Conservation (phyloP, 2,329 filamentous ascomycete species). For the Talaromyces marneffei region DNA sequence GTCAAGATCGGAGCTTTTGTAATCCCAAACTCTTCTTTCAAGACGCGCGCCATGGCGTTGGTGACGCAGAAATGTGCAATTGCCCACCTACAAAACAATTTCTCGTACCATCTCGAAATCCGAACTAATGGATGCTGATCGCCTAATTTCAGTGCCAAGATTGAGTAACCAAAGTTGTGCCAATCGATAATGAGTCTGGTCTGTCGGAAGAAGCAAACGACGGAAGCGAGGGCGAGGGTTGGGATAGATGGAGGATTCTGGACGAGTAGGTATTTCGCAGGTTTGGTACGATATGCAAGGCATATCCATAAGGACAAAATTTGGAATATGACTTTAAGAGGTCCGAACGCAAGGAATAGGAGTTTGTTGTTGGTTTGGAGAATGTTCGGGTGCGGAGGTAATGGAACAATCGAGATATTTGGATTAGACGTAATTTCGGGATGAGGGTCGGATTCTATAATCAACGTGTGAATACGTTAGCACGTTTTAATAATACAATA, state of each 20-base stretch:
- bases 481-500: background rate
- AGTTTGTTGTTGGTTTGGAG: constrained; percentile 63
- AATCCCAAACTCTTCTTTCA: constrained; percentile 63
- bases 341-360: constrained; percentile 71
- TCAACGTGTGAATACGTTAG: background rate
- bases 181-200: constrained; percentile 87
- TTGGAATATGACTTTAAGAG: constrained; percentile 83
- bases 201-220: constrained; percentile 69
- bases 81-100: constrained; percentile 60
- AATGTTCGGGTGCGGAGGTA: constrained; percentile 61
- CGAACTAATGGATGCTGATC: constrained; percentile 66
- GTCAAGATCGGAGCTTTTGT: constrained; percentile 57
- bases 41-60: constrained; percentile 73
- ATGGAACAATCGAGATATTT: constrained; percentile 63
- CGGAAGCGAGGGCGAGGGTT: constrained; percentile 68
- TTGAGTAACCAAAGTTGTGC: constrained; percentile 98
- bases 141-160: constrained; percentile 65
- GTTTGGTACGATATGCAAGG: constrained; percentile 67
- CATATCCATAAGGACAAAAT: constrained; percentile 63
- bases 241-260: constrained; percentile 96
- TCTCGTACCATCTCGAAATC: constrained; percentile 73
- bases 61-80: constrained; percentile 81
- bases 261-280: constrained; percentile 78
- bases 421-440: constrained; percentile 67
- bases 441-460: constrained; percentile 68